Evolutionary conservation across 495 filamentous ascomycete species (phyloP).

Genomic region (Daldinia bambusicola): DNA sequence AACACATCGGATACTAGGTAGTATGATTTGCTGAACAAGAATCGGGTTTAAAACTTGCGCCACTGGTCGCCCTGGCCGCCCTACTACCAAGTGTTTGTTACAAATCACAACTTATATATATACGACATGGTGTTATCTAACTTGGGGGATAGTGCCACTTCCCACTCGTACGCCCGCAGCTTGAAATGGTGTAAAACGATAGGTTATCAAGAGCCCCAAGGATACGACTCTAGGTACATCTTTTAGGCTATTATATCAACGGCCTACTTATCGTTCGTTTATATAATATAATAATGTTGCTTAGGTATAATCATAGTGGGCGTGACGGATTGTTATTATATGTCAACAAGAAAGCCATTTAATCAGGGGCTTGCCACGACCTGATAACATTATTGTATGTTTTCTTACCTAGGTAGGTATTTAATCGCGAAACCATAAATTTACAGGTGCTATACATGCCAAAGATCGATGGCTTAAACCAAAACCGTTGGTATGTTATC

Average conservation of each 20-base stretch:
- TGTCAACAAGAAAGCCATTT: slow-evolving; percentile 8
- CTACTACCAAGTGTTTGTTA: slow-evolving; percentile 16
- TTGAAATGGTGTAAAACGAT: background rate
- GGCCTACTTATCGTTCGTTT: background rate
- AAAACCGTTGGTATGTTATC: no score
- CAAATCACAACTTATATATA: background rate
- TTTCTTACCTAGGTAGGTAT: background rate
- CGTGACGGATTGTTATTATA: background rate
- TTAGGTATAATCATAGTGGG: background rate
- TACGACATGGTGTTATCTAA: slow-evolving; percentile 3
- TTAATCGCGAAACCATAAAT: no score
- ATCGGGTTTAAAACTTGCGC: slow-evolving; percentile 6
- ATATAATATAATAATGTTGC: background rate
- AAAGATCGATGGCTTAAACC: no score
- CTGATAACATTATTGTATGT: slow-evolving; percentile 26
- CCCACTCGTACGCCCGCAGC: slow-evolving; percentile 13
- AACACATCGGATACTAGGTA: background rate
- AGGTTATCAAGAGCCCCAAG: background rate
- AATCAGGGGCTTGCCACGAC: slow-evolving; percentile 2
- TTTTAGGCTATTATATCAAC: background rate
- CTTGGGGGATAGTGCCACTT: slow-evolving; percentile 4
- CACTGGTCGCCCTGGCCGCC: slow-evolving; percentile 7
- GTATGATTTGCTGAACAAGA: background rate
- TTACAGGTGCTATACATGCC: no score
- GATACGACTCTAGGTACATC: background rate